Base-by-base conservation (phyloP, 192 early-diverging fungal species). In the Coemansia sp. region DNA sequence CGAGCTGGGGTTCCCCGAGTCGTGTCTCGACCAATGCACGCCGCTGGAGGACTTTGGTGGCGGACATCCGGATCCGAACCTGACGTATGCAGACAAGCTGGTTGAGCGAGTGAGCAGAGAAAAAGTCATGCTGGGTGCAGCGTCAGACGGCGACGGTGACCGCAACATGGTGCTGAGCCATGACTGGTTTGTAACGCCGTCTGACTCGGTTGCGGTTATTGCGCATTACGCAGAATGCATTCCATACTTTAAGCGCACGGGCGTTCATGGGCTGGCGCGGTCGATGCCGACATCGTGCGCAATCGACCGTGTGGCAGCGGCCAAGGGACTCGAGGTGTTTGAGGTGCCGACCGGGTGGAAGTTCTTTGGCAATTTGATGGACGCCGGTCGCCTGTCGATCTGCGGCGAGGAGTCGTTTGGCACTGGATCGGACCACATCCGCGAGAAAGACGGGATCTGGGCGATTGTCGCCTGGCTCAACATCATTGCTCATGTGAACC, bases 291-390 rank as follows among this genome's bases (percentile, higher is more conserved):
- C 97, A 9, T 90, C 87, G 27, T 88, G 85, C 55, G 93, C 97
- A 8, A 70, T 98, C 19, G 97, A 98, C 68, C 75, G 86, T 12
- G 97, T 98, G 6, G 95, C 94, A 0, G 79, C 86, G 50, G 89
- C 91, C 77, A 87, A 92, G 76, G 88, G 89, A 0, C 65, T 94
- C 7, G 75, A 90, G 53, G 55, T 83, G 60, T 98, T 90, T 68
- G 94, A 97, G 76, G 91, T 93, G 4, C 96, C 96, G 12, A 98
- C 96, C 6, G 92, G 88, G 39, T 91, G 90, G 90, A 92, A 96
- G 83, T 98, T 98, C 85, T 98, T 98, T 88, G 95, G 97, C 47
- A 97, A 97, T 83, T 77, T 98, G 45, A 96, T 98, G 95, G 97
- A 98, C 71, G 95, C 94, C 29, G 91, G 90, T 16, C 84, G 91